Base-by-base conservation (phyloP, 331 rosid genomes). In the Quercus lobata region DNA sequence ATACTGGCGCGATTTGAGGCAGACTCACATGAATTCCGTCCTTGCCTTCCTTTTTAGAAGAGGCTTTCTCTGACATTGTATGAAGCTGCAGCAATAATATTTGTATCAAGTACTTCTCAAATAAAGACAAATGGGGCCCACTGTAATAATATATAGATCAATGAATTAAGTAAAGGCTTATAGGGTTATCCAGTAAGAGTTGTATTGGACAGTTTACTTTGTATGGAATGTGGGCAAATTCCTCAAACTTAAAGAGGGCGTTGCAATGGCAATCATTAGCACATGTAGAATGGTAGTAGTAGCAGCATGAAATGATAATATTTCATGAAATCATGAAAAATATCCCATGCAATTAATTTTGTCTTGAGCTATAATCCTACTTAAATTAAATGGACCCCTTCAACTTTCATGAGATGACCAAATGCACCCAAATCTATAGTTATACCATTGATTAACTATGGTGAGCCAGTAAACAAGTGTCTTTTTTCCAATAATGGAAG, bases 1-100 rank as follows among this genome's bases (percentile, higher is more conserved):
- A 72, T 71, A 86, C 73, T 5, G 90, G 92, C 14, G 85, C 57
- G 79, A 87, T 69, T 82, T 77, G 86, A 19, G 86, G 87, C 72
- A 82, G 75, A 76, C 58, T 66, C 25, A 80, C 82, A 15, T 80
- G 86, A 10, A 73, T 63, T 16, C 75, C 91, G 17, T 78, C 74
- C 54, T 87, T 85, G n/a, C 35, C 88, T 83, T 87, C 89, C 73
- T 82, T 87, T 63, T 76, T 82, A 21, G 78, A 25, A 6, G 78
- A 35, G 30, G 75, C 88, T 63, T 81, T 88, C 76, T 82, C 98
- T 57, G 93, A 85, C 79, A 83, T 76, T 16, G 83, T 80, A 57
- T 90, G 95, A 84, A 92, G 90, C 98, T 91, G 88, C 83, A 85
- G 83, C 19, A 75, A 54, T 46, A 34, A 58, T 27, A 72, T 35